Evolutionary conservation across 129 eudicot species (phyloP).

Genomic region (Glebionis coronaria): DNA sequence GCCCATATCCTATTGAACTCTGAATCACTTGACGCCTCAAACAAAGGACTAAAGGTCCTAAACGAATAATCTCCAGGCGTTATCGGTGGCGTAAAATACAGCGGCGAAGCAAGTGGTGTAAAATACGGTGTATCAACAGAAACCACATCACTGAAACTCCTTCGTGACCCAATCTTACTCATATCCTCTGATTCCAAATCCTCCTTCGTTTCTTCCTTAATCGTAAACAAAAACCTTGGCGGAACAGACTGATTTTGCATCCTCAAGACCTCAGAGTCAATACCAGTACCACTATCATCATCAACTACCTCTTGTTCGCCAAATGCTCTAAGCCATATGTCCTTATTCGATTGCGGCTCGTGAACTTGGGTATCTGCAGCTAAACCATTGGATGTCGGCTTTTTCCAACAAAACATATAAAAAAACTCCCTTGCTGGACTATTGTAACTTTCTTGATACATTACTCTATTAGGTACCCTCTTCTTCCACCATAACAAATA

Average conservation of each 20-base stretch:
- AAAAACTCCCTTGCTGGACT: constrained; percentile 52
- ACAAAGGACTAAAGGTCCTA: constrained; percentile 47
- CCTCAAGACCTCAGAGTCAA: constrained; percentile 40
- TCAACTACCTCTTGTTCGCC: constrained; percentile 27
- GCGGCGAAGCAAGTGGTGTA: constrained; percentile 66
- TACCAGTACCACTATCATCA: neutral
- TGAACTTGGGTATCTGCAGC: constrained; percentile 45
- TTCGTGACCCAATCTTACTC: constrained; percentile 39
- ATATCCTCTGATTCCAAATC: constrained; percentile 73
- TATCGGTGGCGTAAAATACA: constrained; percentile 62
- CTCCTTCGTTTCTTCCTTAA: constrained; percentile 77
- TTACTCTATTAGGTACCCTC: constrained; percentile 38
- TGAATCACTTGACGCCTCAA: constrained; percentile 54
- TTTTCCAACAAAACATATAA: constrained; percentile 53
- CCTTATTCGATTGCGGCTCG: constrained; percentile 48
- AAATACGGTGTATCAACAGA: constrained; percentile 57
- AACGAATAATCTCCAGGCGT: constrained; percentile 46
- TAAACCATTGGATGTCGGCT: constrained; percentile 46
- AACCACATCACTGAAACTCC: constrained; percentile 51
- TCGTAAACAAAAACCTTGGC: constrained; percentile 81
- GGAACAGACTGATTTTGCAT: constrained; percentile 46
- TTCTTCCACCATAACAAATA: constrained; percentile 86
- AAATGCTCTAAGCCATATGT: constrained; percentile 44
- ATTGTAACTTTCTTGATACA: constrained; percentile 37
- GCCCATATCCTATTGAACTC: constrained; percentile 57